Evolutionary conservation across 441 rosid genomes (phyloP).

Genomic region (Populus tomentosa): DNA sequence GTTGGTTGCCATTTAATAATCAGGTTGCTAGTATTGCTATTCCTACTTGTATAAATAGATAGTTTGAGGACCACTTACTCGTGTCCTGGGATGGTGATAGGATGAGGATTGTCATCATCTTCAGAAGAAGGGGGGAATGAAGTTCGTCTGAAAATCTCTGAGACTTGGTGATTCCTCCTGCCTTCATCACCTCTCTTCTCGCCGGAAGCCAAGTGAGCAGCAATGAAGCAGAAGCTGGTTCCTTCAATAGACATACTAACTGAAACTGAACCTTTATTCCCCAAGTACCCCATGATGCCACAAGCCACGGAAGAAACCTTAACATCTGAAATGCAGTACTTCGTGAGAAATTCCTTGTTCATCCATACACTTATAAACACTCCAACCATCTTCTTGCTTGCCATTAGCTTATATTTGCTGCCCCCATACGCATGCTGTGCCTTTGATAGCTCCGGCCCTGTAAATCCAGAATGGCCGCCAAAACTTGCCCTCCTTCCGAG

Average conservation of each 20-base stretch:
- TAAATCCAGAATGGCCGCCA: slow-evolving; percentile 10
- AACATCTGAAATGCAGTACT: too few relatives aligned
- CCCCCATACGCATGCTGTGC: neutral
- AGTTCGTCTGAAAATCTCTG: slow-evolving; percentile 57
- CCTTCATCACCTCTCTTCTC: slow-evolving; percentile 63
- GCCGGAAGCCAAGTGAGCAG: slow-evolving; percentile 76
- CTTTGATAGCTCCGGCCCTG: slow-evolving; percentile 12
- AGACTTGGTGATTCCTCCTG: slow-evolving; percentile 64
- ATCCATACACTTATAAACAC: too few relatives aligned
- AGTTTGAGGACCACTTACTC: slow-evolving; percentile 47
- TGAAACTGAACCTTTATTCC: slow-evolving; percentile 41
- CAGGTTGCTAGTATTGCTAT: neutral
- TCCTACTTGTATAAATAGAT: neutral
- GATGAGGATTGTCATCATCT: slow-evolving; percentile 37
- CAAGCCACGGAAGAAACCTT: too few relatives aligned
- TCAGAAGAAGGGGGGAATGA: slow-evolving; percentile 35
- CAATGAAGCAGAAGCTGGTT: slow-evolving; percentile 62
- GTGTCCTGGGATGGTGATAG: slow-evolving; percentile 63
- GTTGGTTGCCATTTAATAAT: neutral
- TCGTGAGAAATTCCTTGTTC: too few relatives aligned
- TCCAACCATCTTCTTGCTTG: too few relatives aligned
- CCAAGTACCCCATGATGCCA: too few relatives aligned
- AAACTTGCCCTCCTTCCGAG: slow-evolving; percentile 18
- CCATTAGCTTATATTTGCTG: too few relatives aligned
- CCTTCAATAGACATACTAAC: slow-evolving; percentile 64